Evolutionary conservation across 2,329 filamentous ascomycete species (phyloP).

Genomic region (Emmonsiellopsis sp.): DNA sequence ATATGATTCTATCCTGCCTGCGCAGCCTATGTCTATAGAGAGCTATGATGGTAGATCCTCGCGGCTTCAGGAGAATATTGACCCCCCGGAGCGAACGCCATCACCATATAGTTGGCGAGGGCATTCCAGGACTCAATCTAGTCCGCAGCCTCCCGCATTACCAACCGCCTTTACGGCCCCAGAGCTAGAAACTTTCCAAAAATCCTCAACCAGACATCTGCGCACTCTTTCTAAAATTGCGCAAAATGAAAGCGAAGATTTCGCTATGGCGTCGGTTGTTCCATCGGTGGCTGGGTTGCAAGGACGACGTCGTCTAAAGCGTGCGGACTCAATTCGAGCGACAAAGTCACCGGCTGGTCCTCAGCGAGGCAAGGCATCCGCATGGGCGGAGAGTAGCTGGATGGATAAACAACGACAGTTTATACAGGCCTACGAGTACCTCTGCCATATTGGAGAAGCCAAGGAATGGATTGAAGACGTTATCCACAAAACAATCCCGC

Average conservation of each 20-base stretch:
- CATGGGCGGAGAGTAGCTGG: constrained; percentile 82
- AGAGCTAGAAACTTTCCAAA: constrained; percentile 72
- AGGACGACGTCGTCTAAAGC: constrained; percentile 73
- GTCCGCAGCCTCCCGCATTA: constrained; percentile 21
- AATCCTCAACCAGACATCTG: constrained; percentile 82
- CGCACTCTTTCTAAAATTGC: constrained; percentile 78
- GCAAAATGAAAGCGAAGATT: constrained; percentile 66
- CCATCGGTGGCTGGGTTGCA: constrained; percentile 84
- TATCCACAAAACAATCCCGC: constrained; percentile 72
- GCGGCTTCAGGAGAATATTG: constrained; percentile 18
- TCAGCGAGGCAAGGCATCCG: constrained; percentile 47
- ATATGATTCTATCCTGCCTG: constrained; percentile 16
- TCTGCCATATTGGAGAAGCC: constrained; percentile 96
- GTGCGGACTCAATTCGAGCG: constrained; percentile 46
- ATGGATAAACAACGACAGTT: constrained; percentile 99
- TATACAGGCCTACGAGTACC: constrained; percentile 92
- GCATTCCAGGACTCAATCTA: constrained; percentile 22
- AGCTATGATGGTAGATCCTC: constrained; percentile 10
- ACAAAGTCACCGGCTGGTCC: constrained; percentile 40
- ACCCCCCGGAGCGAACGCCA: constrained; percentile 4
- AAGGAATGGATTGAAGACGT: constrained; percentile 98
- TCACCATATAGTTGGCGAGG: constrained; percentile 15
- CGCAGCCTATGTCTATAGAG: neutral
- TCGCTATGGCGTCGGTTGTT: constrained; percentile 64
- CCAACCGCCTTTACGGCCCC: constrained; percentile 37